These are phyloP conservation scores for Stachybotrys elegans DNA, from an alignment of 2,329 filamentous ascomycete genomes.

Conservation along the genomic window DNA sequence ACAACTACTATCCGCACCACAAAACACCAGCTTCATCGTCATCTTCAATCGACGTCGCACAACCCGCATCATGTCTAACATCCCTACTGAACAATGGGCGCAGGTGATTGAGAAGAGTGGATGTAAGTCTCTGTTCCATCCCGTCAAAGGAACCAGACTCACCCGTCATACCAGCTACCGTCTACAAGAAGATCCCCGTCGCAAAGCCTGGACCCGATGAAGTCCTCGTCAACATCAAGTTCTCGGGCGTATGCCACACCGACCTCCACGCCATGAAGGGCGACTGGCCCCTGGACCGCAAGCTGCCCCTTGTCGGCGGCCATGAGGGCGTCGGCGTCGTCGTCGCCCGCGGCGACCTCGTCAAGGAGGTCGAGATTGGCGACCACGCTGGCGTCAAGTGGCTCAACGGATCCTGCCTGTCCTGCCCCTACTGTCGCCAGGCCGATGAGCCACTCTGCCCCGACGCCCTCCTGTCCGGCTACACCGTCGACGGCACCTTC, in stretches of 20 bases:
- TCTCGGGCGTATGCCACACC: constrained; percentile 83
- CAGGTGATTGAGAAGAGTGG: constrained; percentile 77
- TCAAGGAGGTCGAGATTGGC: constrained; percentile 70
- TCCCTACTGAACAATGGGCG: constrained; percentile 82
- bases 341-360: constrained; percentile 70
- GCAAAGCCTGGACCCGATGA: constrained; percentile 75
- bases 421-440: constrained; percentile 74
- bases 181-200: constrained; percentile 75
- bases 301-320: constrained; percentile 77
- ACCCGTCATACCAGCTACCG: constrained; percentile 39
- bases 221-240: constrained; percentile 83
- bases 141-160: constrained; percentile 1
- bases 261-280: constrained; percentile 72
- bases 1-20: too few species aligned
- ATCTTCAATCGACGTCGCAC: too few species aligned
- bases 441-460: constrained; percentile 76
- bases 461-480: constrained; percentile 70
- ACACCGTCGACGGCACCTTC: constrained; percentile 85
- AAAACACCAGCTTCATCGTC: too few species aligned
- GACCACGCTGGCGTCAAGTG: constrained; percentile 84
- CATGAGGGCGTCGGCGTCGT: constrained; percentile 73
- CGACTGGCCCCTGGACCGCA: constrained; percentile 75
- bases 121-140: constrained; percentile 28
- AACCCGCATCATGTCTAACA: constrained; percentile 26
- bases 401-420: constrained; percentile 78